Evolutionary conservation across 306 rosid genomes (phyloP), one percentile per base, ranked within the genome.

Genomic region (Pterocarpus santalinus): DNA sequence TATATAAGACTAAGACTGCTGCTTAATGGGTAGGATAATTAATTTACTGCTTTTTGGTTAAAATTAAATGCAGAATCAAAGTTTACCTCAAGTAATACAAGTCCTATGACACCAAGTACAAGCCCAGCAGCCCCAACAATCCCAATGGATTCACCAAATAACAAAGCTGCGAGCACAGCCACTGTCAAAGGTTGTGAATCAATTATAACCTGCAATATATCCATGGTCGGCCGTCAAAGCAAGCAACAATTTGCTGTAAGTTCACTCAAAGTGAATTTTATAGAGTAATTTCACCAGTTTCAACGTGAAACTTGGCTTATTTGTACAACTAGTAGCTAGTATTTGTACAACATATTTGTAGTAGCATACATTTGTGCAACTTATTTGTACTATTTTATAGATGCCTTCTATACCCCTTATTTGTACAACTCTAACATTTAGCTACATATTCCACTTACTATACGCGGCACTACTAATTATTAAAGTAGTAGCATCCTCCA

Each of bases 181-280:
- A 95, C 99, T 2, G 99, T 92, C 87, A 95, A 89, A 74, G 99
- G 97, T 80, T 95, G 99, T 41, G 99, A 95, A 70, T 95, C 99
- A 80, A 95, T 92, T 79, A 95, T 93, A 82, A 95, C 97, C 99
- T 95, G 95, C 82, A 81, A 78, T 55, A 68, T 10, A 65, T 58
- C 11, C 61, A 53, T 8, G 7, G 36, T 38, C 68, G 38, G 30
- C 4, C 43, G 74, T 69, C 77, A 80, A 73, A 57, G 78, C 53
- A 63, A 77, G 73, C 65, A 77, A 76, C 65, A 52, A 36, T 33
- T 16, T 22, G 28, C 28, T 22, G 28, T 22, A 73, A 67, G 34
- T 61, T 61, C 11, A 43, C 8, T 22, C 44, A 73, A 74, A 16
- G 7, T 10, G 68, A 73, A 53, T 6, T 16, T 51, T 49, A 65